Base-by-base conservation (phyloP, 257 asterid species). In the Rhazya stricta region DNA sequence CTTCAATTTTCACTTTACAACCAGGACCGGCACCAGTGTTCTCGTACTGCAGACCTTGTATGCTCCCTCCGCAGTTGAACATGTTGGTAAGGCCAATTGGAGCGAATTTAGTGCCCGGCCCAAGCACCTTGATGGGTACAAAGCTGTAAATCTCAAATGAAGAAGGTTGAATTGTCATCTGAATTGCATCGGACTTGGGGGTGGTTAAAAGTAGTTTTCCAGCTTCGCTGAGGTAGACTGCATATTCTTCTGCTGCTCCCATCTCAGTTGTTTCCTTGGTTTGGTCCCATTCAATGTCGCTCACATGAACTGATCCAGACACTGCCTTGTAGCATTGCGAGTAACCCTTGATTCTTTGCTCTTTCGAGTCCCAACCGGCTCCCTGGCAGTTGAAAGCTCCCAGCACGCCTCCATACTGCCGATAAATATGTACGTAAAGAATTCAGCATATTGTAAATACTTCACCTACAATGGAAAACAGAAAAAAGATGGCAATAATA, bases 301-400 rank as follows among this genome's bases (percentile, higher is more conserved):
- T 78, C 6, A 75, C 89, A 9, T 79, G 91, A 58, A 91, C 87
- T 27, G 32, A 50, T 7, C 90, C 85, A 0, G 88, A 73, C 13
- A 78, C 74, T 7, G 72, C 53, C 45, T 83, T 78, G 83, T 83
- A 89, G 74, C 93, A 89, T 6, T 91, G 63, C 0, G 96, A 79
- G 77, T 86, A 84, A 68, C 97, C 96, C 76, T 85, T 91, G 84
- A 91, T 86, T 81, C 91, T 85, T 16, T 77, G 84, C 54, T 88
- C 96, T 81, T 88, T 86, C 15, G 97, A 88, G 79, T 91, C 91
- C 97, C 97, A 91, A 51, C 97, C 97, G 0, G 89, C 96, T 3
- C 97, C 97, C 79, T 91, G 96, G 87, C 97, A 91, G 81, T 89
- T 91, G 87, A 91, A 89, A 2, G 89, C 91, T 4, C 96, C 96